Evolutionary conservation across 2,329 filamentous ascomycete genomes (phyloP).

Genomic region (Apiospora arundinis): DNA sequence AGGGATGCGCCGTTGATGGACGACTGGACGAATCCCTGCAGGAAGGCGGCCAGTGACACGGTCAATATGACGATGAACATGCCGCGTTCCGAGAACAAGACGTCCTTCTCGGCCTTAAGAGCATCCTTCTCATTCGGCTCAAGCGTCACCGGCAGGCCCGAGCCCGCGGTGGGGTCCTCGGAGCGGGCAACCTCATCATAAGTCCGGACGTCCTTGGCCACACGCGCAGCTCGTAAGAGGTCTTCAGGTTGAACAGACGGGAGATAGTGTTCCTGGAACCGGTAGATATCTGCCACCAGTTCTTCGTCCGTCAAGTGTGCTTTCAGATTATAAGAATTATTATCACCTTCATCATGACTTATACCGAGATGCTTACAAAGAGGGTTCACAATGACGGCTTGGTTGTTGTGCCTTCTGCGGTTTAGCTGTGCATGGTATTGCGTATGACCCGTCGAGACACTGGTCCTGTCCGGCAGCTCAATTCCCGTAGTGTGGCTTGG

Average conservation of each 20-base stretch:
- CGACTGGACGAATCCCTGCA: conserved; percentile 53
- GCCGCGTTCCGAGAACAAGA: conserved; percentile 45
- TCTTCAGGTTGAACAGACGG: neutral
- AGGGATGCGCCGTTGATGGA: conserved; percentile 51
- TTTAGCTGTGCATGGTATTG: conserved; percentile 33
- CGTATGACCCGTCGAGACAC: conserved; percentile 26
- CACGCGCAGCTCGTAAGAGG: conserved; percentile 45
- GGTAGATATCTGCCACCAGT: conserved; percentile 42
- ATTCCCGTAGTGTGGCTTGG: neutral
- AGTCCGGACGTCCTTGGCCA: conserved; percentile 47
- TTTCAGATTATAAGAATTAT: conserved; percentile 25
- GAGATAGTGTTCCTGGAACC: conserved; percentile 34
- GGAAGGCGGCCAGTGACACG: conserved; percentile 51
- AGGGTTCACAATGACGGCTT: conserved; percentile 46
- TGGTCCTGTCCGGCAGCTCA: neutral
- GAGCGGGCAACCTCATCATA: conserved; percentile 47
- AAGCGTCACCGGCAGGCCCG: conserved; percentile 41
- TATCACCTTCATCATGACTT: neutral
- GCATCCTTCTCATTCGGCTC: conserved; percentile 45
- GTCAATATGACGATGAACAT: conserved; percentile 50
- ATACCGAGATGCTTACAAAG: conserved; percentile 32
- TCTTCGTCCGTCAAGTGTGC: conserved; percentile 47
- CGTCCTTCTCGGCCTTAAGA: conserved; percentile 46
- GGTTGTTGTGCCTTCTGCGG: conserved; percentile 40
- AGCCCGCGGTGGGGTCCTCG: conserved; percentile 29